Percentiles rank a stretch among this genome's conserved stretches.
phyloP scores from a whole-genome alignment of 768 basidiomycete species.

The Terana coerulea region DNA sequence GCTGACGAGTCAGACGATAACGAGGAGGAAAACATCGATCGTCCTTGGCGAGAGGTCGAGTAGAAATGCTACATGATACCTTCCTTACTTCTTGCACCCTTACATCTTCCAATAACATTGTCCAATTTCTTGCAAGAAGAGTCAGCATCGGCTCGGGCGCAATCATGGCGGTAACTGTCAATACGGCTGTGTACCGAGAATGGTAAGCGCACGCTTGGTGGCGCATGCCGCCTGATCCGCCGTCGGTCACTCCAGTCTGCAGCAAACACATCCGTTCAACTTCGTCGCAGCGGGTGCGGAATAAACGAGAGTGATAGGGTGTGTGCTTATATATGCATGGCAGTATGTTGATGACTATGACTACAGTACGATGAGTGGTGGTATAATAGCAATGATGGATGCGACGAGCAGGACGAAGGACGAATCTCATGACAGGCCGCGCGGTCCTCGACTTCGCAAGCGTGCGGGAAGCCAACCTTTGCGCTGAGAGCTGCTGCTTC shows the following conservation, averaged over 20 bases:
- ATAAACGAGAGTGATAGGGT: background rate
- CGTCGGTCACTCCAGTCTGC: too few species aligned
- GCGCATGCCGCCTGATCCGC: constrained; percentile 1
- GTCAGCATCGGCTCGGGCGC: background rate
- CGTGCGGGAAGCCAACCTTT: constrained; percentile 19
- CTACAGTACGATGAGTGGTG: background rate
- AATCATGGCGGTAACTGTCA: background rate
- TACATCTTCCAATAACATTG: background rate
- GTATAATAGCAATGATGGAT: too few species aligned
- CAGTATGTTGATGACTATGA: background rate
- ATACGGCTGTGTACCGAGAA: background rate
- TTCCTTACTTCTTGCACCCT: background rate
- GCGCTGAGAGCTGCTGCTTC: constrained; percentile 14
- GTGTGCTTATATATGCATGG: too few species aligned
- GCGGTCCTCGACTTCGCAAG: constrained; percentile 14
- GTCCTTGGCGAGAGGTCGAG: constrained; percentile 18
- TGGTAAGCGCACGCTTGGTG: background rate
- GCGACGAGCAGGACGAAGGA: background rate
- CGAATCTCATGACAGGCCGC: constrained; percentile 4
- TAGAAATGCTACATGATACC: background rate
- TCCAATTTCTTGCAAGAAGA: background rate
- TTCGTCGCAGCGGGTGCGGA: too few species aligned
- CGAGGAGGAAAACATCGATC: constrained; percentile 15
- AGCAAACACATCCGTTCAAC: too few species aligned
- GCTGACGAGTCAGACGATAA: constrained; percentile 13